Evolutionary conservation across 345 rosid genomes (phyloP), one percentile per base, ranked within the genome.

Genomic region (Geranium brycei): DNA sequence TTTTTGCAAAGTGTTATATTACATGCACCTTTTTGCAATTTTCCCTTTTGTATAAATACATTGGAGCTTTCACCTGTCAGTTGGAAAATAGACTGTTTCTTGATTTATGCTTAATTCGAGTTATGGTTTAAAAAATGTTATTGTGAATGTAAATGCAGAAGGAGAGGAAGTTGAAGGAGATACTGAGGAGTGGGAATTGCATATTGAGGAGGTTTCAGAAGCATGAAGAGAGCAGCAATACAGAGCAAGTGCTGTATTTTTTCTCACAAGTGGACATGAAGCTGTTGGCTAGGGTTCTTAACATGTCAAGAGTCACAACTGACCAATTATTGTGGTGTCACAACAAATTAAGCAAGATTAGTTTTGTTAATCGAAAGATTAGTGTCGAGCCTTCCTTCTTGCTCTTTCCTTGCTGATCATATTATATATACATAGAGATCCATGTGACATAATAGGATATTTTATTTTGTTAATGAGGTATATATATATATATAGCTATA

Each of bases 201-300:
- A 72, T 87, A 63, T 6, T 87, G 62, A 80, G 72, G 62, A 83
- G 73, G 70, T 76, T 83, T 11, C 71, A 59, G 61, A 85, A 76
- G 73, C 78, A 65, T 18, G 67, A 70, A 40, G 80, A 73, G 41
- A 80, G 77, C 14, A 69, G 76, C 23, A 71, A 65, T 68, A 69
- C 83, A 23, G 88, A 89, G 28, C 87, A 83, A 65, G 95, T 79
- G 8, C 85, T 86, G 51, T 72, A 69, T 68, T 93, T 93, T 76
- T 87, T 93, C 73, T 86, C 89, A n/a, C 96, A 89, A 64, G 95
- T 93, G 64, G 97, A 93, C 68, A 79, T 89, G 93, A 87, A 74
- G 70, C 70, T 93, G 47, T 96, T 93, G 66, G 79, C 90, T 58
- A 90, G 99, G 47, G 96, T 86, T 17, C 75, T 93, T 64, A 85